Base-by-base conservation (phyloP, 2,329 filamentous ascomycete genomes). In the Sclerotinia subarctica region DNA sequence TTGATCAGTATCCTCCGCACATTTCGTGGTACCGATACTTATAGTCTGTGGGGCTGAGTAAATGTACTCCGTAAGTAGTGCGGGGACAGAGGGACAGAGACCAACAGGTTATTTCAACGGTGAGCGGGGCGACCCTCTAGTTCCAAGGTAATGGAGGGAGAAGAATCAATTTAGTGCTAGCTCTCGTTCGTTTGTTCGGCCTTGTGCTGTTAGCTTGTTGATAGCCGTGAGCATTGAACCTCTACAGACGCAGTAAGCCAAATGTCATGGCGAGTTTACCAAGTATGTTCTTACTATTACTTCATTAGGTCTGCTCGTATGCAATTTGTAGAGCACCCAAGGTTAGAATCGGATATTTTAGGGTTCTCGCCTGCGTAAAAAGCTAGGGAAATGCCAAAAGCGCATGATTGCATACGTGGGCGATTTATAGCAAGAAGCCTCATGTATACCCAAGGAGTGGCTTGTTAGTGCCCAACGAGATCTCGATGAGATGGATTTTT, bases 391-490 rank as follows among this genome's bases (percentile, higher is more conserved):
- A 35, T 32, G 19, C 15, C 21, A 49, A 46, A 38, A 49, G 59
- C 59, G 26, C 59, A 51, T 63, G 59, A 51, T 63, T 63, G 59
- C 47, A 57, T 63, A 63, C 59, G 59, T 63, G 59, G 59, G 59
- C 59, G 11, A 42, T 51, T 63, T 10, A 63, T 26, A 63, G 6
- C 59, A 52, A 62, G 59, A 63, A 51, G 59, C 59, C 59, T 63
- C 32, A 51, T 63, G 47, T 32, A 49, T 49, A 63, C 59, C 59
- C 59, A 51, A 63, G 38, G 32, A 26, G 35, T 44, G 54, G 54
- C 54, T 58, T 58, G 54, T 26, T 63, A 46, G 26, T 63, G 59
- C 59, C 59, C 59, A 63, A 63, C 59, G 59, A 51, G 59, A 42
- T 42, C 29, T n/a, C 11, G 26, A 56, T 56, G 53, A 54, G 19